Base-by-base conservation (phyloP, 1,284 basidiomycete genomes). In the Cryptococcus jaspeensis region DNA sequence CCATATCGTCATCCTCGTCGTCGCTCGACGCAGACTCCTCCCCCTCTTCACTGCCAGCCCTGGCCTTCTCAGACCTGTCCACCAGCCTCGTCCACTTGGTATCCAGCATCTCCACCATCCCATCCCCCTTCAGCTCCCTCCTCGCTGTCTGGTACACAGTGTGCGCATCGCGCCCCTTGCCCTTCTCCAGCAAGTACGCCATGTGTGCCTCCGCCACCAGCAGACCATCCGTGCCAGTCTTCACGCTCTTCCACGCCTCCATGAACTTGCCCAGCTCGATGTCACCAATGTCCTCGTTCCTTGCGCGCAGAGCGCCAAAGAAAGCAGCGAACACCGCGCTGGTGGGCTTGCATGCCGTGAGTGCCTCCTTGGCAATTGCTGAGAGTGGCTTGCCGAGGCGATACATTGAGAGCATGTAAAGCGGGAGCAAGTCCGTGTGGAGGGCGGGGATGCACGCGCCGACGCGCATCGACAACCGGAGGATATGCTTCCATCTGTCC, bases 141-240 rank as follows among this genome's bases (percentile, higher is more conserved):
- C 64, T 67, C 5, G 59, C 56, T 16, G 61, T 58, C 23, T 66
- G 65, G 15, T 67, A 61, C 18, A 63, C 63, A 25, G 60, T 58
- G 41, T 52, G 52, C 8, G 67, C 70, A n/a, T 63, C 62, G 37
- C 61, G 60, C 3, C 64, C 72, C 38, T 62, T 57, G 3, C 64
- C 58, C 43, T 56, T 49, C 20, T 40, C 28, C 16, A 41, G 25
- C 38, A 42, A 41, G 12, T 36, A 35, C 38, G 8, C 23, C 20
- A 35, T 9, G 39, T 43, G 50, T 15, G 36, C 39, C 6, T 23
- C n/a, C 18, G 37, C 36, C n/a, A 50, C 18, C 11, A 22, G 4
- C 16, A 32, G 20, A 5, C 46, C 18, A 18, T 48, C 46, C 18
- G 25, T 7, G 6, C 28, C 28, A 23, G 48, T 50, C 18, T 23